These are phyloP conservation scores for Hirsutella rhossiliensis DNA, from an alignment of 2,329 filamentous ascomycete genomes.

Conservation along the genomic window DNA sequence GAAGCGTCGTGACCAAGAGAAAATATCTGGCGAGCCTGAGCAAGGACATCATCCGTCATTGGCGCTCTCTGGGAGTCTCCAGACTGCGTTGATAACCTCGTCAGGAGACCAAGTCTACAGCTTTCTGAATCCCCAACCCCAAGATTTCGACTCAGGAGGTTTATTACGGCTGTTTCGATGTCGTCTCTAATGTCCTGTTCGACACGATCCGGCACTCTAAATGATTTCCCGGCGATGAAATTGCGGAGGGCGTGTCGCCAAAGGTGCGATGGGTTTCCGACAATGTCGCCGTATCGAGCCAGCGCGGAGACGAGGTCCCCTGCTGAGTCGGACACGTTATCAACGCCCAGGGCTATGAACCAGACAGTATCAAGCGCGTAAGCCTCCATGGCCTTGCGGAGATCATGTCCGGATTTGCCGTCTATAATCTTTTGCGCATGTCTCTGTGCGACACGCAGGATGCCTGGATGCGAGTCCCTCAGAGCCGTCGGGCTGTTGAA, in stretches of 20 bases:
- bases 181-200: neutral
- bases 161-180: neutral
- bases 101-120: neutral
- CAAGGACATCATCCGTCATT: slow-evolving; percentile 1
- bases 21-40: slow-evolving; percentile 3
- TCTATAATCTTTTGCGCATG: neutral
- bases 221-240: neutral
- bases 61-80: neutral
- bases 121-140: neutral
- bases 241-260: slow-evolving; percentile 2
- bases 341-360: neutral
- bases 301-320: neutral
- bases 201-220: neutral
- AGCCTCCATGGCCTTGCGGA: neutral
- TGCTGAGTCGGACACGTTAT: neutral
- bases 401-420: neutral
- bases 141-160: neutral
- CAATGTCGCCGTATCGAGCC: neutral
- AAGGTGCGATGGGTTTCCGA: slow-evolving; percentile 2
- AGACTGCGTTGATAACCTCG: neutral
- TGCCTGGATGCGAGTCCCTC: neutral
- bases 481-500: slow-evolving; percentile 1
- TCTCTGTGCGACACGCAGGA: neutral
- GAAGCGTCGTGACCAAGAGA: slow-evolving; percentile 3
- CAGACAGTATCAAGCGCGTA: slow-evolving; percentile 3